Base-by-base conservation (phyloP, 768 basidiomycete species). In the Botryobasidium botryosum region DNA sequence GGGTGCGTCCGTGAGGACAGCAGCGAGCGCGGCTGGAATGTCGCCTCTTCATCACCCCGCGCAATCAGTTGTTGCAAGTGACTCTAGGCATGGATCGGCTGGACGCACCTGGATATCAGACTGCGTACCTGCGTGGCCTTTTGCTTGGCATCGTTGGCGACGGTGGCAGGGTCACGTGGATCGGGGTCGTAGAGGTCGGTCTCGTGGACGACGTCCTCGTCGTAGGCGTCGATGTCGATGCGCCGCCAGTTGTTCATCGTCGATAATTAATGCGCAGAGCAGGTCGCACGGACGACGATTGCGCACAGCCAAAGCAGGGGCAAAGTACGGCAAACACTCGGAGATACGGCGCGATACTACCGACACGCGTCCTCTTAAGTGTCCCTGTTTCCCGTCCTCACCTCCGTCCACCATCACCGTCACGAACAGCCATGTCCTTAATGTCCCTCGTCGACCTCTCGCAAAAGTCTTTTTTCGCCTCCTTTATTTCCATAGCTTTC, bases 141-240 rank as follows among this genome's bases (percentile, higher is more conserved):
- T 58, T 75, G 71, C 61, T 80, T 85, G 35, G 84, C 75, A 45
- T 90, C 86, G 33, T 66, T 69, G 40, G 86, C 59, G 24, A 79
- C 77, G 49, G 80, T 76, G 0, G 70, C 65, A 2, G 88, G 78
- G 40, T 75, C 74, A 43, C 88, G 68, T 5, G 85, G 79, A 57
- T 96, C 90, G 2, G 81, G 71, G 25, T 84, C 80, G 59, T 79
- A 91, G 24, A 96, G 73, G 52, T 92, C 88, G 13, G 72, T 73
- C 47, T 90, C 83, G 36, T 78, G 72, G 5, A 96, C 63, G 20
- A 76, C 71, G 55, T 96, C 92, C 60, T 96, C 92, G 58, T 97
- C 92, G 64, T 77, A 86, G 32, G 66, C 70, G 64, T 97, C 92
- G 56, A 96, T 80, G 65, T 96, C 79, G 63, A 94, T 87, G n/a